Conservation (phyloP, 2,329 filamentous ascomycete genomes). For the Venturia nashicola region DNA sequence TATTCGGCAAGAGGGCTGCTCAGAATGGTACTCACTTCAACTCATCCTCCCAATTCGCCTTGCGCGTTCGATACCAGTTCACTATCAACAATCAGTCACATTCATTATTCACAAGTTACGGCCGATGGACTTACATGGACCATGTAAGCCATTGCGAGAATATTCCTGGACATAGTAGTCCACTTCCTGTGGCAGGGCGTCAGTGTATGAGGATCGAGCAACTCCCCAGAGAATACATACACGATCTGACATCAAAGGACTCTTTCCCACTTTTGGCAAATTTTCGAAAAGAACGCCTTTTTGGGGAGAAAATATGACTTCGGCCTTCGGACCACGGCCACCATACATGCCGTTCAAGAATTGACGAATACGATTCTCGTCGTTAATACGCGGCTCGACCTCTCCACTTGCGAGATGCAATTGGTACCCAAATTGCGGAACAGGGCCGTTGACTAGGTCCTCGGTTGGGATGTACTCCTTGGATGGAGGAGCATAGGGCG, state of each 20-base stretch:
- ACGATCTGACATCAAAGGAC: slow-evolving; percentile 50
- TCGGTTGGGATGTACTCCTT: slow-evolving; percentile 44
- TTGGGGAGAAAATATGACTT: slow-evolving; percentile 44
- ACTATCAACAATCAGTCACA: slow-evolving; percentile 27
- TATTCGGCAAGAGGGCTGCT: not conserved
- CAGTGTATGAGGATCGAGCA: slow-evolving; percentile 2
- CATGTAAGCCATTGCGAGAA: slow-evolving; percentile 58
- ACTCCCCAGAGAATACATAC: slow-evolving; percentile 21
- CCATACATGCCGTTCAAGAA: slow-evolving; percentile 65
- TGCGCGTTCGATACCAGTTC: slow-evolving; percentile 75
- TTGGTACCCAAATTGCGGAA: slow-evolving; percentile 74
- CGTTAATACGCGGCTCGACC: slow-evolving; percentile 31
- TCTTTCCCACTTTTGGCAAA: slow-evolving; percentile 32
- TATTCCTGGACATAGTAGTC: slow-evolving; percentile 68
- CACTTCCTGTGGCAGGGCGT: slow-evolving; percentile 38
- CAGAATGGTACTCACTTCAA: slow-evolving; percentile 21
- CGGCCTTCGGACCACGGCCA: slow-evolving; percentile 43
- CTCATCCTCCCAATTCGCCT: slow-evolving; percentile 70
- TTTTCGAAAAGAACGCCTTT: slow-evolving; percentile 46
- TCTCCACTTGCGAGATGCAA: slow-evolving; percentile 61
- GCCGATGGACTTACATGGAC: slow-evolving; percentile 42
- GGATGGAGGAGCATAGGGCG: slow-evolving; percentile 52
- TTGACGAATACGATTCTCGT: slow-evolving; percentile 50
- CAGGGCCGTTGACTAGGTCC: slow-evolving; percentile 40
- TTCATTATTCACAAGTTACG: not conserved